A percentile compares a stretch with the other conserved stretches of the same genome.
Evolutionary conservation across 177 flowering plant genomes (phyloP).

Genomic region (Vitis hybrid): DNA sequence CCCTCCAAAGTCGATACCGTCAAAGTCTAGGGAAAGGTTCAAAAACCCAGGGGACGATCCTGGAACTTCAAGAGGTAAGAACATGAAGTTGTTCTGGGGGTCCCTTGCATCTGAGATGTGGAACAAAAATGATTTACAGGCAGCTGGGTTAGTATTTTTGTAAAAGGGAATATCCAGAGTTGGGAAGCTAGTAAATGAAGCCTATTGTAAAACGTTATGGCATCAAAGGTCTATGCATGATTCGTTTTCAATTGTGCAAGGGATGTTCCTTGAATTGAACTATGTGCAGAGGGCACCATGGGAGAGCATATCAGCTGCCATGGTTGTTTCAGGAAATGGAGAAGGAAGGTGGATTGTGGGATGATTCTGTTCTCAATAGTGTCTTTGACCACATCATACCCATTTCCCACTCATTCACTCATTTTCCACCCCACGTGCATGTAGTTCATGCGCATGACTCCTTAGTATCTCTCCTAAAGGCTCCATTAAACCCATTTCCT

Average conservation of each 20-base stretch:
- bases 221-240: slow-evolving; percentile 31
- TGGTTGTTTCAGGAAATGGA: slow-evolving; percentile 26
- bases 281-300: slow-evolving; percentile 30
- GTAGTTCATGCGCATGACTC: too few species aligned
- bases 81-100: slow-evolving; percentile 27
- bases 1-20: too few species aligned
- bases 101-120: slow-evolving; percentile 33
- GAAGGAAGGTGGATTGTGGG: slow-evolving; percentile 5
- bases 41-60: slow-evolving; percentile 8
- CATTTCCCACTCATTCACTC: too few species aligned
- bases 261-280: slow-evolving; percentile 45
- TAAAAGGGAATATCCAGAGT: slow-evolving; percentile 37
- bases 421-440: too few species aligned
- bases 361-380: too few species aligned
- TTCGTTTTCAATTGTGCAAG: slow-evolving; percentile 45
- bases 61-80: slow-evolving; percentile 47
- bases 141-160: slow-evolving; percentile 26
- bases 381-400: too few species aligned
- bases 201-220: slow-evolving; percentile 32
- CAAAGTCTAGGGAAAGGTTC: too few species aligned
- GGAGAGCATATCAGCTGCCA: slow-evolving; percentile 24
- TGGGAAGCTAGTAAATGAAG: slow-evolving; percentile 34
- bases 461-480: too few species aligned
- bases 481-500: too few species aligned
- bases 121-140: slow-evolving; percentile 25